Percentiles rank a stretch among this genome's conserved stretches.
Conservation (phyloP, 257 asterid species). For the Vinca minor region DNA sequence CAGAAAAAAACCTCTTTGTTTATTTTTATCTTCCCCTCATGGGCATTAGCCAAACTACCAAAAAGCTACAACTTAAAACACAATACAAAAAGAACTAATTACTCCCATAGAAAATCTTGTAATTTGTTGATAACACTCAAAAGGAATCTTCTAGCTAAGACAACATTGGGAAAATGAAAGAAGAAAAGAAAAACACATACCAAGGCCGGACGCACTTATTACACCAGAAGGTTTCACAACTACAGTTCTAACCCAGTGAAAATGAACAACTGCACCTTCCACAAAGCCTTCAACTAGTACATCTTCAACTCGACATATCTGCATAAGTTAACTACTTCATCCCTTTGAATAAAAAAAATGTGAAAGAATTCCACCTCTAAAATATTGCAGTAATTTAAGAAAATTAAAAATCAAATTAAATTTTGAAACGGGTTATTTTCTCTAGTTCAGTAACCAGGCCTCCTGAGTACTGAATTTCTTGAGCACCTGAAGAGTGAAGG, state of each 20-base stretch:
- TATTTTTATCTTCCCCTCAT: neutral
- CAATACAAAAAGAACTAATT: neutral
- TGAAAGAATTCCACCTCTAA: neutral
- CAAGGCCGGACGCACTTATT: conserved; percentile 77
- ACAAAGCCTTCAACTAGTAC: conserved; percentile 54
- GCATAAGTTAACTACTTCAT: conserved; percentile 27
- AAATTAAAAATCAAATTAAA: neutral
- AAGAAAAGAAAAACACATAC: conserved; percentile 25
- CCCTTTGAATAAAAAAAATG: neutral
- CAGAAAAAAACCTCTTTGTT: neutral
- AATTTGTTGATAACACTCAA: neutral
- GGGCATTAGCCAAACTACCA: neutral
- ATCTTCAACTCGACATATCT: conserved; percentile 92
- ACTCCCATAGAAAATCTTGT: neutral
- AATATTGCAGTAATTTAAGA: neutral
- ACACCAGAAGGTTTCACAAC: conserved; percentile 55
- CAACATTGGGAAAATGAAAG: neutral
- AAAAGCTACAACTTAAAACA: neutral
- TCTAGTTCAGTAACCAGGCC: conserved; percentile 15
- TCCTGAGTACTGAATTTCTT: conserved; percentile 31
- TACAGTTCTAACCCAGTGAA: conserved; percentile 72
- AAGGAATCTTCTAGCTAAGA: neutral
- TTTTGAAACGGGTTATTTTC: neutral
- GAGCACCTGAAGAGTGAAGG: conserved; percentile 86
- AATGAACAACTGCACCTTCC: conserved; percentile 79